Evolutionary conservation across 257 asterid genomes (phyloP).

Genomic region (Ehretia macrophylla): DNA sequence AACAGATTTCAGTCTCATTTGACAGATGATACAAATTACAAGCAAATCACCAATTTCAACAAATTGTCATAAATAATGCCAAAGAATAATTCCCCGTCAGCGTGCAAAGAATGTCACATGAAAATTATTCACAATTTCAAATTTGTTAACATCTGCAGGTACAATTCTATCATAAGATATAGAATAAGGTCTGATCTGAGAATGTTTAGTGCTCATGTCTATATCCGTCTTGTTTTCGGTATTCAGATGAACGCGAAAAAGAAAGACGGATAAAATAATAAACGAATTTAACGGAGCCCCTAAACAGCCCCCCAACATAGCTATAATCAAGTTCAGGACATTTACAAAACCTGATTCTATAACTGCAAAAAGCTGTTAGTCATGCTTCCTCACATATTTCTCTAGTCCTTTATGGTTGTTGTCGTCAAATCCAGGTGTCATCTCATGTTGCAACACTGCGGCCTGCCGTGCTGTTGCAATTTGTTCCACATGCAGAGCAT

Average conservation of each 20-base stretch:
- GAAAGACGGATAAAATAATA: constrained; percentile 1
- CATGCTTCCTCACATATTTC: neutral
- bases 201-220: constrained; percentile 1
- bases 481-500: constrained; percentile 91
- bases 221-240: constrained; percentile 15
- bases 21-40: no score
- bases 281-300: constrained; percentile 8
- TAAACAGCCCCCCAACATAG: constrained; percentile 24
- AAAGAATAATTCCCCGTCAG: no score
- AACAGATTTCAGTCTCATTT: no score
- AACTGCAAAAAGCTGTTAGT: constrained; percentile 46
- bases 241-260: constrained; percentile 15
- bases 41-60: no score
- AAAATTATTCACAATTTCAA: no score
- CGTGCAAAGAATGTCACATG: no score
- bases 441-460: constrained; percentile 85
- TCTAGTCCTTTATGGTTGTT: neutral
- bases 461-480: constrained; percentile 45
- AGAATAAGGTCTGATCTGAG: constrained; percentile 12
- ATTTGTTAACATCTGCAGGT: no score
- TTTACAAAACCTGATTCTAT: constrained; percentile 33
- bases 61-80: no score
- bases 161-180: constrained; percentile 10
- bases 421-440: constrained; percentile 24
- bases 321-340: constrained; percentile 11